phyloP scores from a whole-genome alignment of 768 basidiomycete genomes.

The Tylopilus subfusipes region DNA sequence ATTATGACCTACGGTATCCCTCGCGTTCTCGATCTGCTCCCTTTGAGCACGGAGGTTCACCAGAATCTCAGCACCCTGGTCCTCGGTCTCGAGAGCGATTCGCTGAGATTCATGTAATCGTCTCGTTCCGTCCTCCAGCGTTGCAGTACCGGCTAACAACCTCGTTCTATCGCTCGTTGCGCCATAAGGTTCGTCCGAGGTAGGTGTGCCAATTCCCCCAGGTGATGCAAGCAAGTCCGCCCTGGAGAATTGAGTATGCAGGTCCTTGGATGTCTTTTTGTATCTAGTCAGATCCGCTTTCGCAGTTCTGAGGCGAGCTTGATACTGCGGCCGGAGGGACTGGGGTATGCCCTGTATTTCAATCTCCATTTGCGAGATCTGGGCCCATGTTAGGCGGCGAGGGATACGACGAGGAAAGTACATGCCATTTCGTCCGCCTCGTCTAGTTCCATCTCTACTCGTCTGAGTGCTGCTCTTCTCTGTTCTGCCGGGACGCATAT shows the following conservation, averaged over 20 bases:
- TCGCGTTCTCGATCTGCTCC: slow-evolving; percentile 91
- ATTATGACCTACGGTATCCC: slow-evolving; percentile 67
- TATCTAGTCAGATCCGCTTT: slow-evolving; percentile 72
- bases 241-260: slow-evolving; percentile 66
- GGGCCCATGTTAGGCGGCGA: slow-evolving; percentile 3
- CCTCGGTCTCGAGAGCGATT: slow-evolving; percentile 93
- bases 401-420: not conserved
- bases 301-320: slow-evolving; percentile 66
- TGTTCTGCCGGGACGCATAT: slow-evolving; percentile 52
- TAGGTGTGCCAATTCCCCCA: slow-evolving; percentile 29
- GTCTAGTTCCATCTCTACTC: slow-evolving; percentile 93
- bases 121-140: slow-evolving; percentile 80
- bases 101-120: slow-evolving; percentile 88
- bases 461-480: slow-evolving; percentile 71
- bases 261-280: slow-evolving; percentile 79
- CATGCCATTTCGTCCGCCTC: slow-evolving; percentile 96
- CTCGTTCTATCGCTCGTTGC: slow-evolving; percentile 70
- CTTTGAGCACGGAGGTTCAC: slow-evolving; percentile 80
- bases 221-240: slow-evolving; percentile 70
- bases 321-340: slow-evolving; percentile 74
- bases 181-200: slow-evolving; percentile 80
- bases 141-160: slow-evolving; percentile 70
- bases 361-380: slow-evolving; percentile 99
- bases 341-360: slow-evolving; percentile 94
- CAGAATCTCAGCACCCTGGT: slow-evolving; percentile 91